These are phyloP conservation scores for Endothia cerciana DNA, from an alignment of 2,329 filamentous ascomycete species.

Conservation along the genomic window DNA sequence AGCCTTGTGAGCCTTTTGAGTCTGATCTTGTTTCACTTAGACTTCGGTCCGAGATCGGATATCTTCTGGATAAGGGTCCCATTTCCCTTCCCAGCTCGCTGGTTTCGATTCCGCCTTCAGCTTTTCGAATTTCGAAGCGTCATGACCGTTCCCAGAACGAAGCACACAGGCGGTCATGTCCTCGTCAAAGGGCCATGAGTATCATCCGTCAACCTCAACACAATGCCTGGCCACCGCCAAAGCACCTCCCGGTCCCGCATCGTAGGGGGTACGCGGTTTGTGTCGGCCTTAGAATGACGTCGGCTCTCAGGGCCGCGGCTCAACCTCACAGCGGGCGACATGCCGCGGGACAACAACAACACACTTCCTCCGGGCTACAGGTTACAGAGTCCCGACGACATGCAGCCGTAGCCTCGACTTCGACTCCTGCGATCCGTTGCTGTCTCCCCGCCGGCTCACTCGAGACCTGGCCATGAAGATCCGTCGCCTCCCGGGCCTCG, in stretches of 20 bases:
- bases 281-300: conserved; percentile 27
- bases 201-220: neutral
- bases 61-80: neutral
- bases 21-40: neutral
- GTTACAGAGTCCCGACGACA: neutral
- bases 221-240: neutral
- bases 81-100: neutral
- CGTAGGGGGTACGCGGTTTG: conserved; percentile 22
- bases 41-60: conserved; percentile 13
- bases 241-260: conserved; percentile 1
- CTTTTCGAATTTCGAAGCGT: neutral
- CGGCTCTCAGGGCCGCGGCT: conserved; percentile 12
- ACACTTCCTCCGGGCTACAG: neutral
- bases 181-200: neutral
- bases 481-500: conserved; percentile 25
- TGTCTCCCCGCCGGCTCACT: neutral
- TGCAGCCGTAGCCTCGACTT: neutral
- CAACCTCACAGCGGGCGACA: conserved; percentile 6
- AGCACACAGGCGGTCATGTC: neutral
- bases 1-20: neutral
- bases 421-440: neutral
- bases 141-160: neutral
- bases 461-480: conserved; percentile 24
- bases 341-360: conserved; percentile 6
- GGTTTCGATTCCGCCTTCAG: neutral